Percentiles rank a stretch among this genome's conserved stretches.
Conservation (phyloP, 208 protist genomes). For the Leishmania braziliensis region DNA sequence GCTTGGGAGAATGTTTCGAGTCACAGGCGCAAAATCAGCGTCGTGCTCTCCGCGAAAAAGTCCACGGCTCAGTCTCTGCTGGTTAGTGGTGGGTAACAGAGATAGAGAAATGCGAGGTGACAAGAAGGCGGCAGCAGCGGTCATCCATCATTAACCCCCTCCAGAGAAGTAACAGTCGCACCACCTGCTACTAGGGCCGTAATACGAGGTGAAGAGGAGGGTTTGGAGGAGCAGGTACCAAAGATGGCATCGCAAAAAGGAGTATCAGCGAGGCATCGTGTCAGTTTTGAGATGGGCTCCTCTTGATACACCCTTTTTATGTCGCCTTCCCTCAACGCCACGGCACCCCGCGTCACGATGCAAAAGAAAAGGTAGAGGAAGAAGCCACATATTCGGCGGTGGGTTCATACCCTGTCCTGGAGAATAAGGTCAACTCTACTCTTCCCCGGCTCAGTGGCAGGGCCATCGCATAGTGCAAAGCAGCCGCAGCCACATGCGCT, state of each 20-base stretch:
- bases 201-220: not conserved
- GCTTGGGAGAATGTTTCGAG: not conserved
- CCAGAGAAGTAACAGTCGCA: not conserved
- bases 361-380: not conserved
- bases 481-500: too few species aligned
- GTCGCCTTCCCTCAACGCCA: not conserved
- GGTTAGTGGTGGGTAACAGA: not conserved
- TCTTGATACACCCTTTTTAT: not conserved
- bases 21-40: not conserved
- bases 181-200: not conserved
- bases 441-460: too few species aligned
- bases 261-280: not conserved
- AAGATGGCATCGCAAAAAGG: not conserved
- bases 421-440: too few species aligned
- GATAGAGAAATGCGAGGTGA: not conserved
- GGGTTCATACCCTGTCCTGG: too few species aligned
- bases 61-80: not conserved
- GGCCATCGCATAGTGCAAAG: too few species aligned
- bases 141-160: not conserved
- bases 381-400: not conserved
- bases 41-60: not conserved
- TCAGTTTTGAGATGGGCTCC: not conserved
- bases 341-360: not conserved
- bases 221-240: not conserved
- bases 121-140: not conserved